Conservation (phyloP, 495 filamentous ascomycete species). For the Penicillium arizonense region DNA sequence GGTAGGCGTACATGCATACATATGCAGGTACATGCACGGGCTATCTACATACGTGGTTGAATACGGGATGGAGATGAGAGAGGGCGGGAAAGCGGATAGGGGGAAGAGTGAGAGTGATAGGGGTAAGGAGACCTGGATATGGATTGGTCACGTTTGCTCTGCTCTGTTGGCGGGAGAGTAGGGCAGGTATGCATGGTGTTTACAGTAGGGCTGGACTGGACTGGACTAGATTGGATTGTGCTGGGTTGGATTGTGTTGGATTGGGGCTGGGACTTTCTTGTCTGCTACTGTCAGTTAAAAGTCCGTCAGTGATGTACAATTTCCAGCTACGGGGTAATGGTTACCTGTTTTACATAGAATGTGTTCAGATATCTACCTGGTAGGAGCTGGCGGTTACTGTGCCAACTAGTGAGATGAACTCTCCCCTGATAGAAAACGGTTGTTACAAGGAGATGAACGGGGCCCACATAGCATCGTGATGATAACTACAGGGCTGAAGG, state of each 20-base stretch:
- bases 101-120: not conserved
- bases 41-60: conserved; percentile 2
- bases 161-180: not conserved
- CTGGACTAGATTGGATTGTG: not conserved
- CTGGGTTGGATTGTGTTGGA: not conserved
- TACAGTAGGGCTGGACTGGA: not conserved
- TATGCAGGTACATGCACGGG: conserved; percentile 27
- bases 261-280: no score
- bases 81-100: not conserved
- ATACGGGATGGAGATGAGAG: not conserved
- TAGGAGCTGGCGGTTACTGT: not conserved
- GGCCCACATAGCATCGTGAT: not conserved
- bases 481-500: not conserved
- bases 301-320: no score
- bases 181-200: not conserved
- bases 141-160: no score
- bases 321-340: no score
- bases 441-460: not conserved
- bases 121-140: not conserved
- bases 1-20: conserved; percentile 18
- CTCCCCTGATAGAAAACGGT: not conserved
- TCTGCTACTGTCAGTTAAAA: no score
- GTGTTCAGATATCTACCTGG: no score
- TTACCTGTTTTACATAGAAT: no score
- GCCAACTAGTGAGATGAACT: not conserved